Base-by-base conservation (phyloP, 306 rosid genomes). In the Senna tora region DNA sequence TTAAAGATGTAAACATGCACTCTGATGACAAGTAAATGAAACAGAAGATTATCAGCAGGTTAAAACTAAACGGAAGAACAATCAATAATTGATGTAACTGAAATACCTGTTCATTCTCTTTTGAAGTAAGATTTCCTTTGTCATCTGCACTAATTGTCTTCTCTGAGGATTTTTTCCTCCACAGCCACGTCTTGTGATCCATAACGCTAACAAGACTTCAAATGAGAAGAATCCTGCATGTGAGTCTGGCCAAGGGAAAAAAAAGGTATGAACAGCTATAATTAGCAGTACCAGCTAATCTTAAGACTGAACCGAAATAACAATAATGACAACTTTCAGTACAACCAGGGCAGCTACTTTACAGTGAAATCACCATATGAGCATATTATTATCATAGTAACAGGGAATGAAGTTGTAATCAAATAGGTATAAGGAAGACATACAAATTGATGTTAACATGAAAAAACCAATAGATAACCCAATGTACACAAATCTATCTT, bases 111-210 rank as follows among this genome's bases (percentile, higher is more conserved):
- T 80, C 94, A 69, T 84, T 89, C 73, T 76, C 89, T 51, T 78
- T 84, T 15, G 74, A 67, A 79, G 79, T 15, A 55, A 33, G 73
- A 59, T 76, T 77, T 42, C 62, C 47, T 47, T 78, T 83, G 49
- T 92, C 96, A 22, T 72, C 56, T 4, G 84, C 63, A 72, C 76
- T 16, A 72, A 52, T 57, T 20, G 75, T 65, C 82, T 89, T 92
- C 83, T 89, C 97, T 5, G 89, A 75, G 49, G 96, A 84, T 67
- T 86, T 92, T 83, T 89, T 92, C 82, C 74, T 92, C 97, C 97
- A 87, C 66, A 72, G 87, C 96, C 97, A 92, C 6, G 90, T 5
- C 79, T 88, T 89, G 39, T 80, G 83, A 78, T 92, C 97, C 97
- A 92, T 92, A 65, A 65, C 70, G 51, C 73, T 74, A 51, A 70